A percentile compares a stretch with the other conserved stretches of the same genome.
Evolutionary conservation across 345 rosid genomes (phyloP).

Genomic region (Salix brachista): DNA sequence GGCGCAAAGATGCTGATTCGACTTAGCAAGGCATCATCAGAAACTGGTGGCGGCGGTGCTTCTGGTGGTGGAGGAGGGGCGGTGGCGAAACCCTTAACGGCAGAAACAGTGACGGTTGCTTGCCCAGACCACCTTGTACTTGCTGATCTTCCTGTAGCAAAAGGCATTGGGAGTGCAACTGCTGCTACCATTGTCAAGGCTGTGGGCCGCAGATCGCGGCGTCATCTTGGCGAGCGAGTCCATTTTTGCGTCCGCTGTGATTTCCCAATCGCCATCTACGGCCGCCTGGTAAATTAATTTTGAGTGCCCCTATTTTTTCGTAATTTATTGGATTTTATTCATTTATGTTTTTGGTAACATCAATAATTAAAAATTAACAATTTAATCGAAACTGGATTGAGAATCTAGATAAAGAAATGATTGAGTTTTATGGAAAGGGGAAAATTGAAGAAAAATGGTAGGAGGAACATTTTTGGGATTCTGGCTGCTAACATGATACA

Average conservation of each 20-base stretch:
- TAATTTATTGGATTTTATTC: background rate
- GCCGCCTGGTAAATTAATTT: slow-evolving; percentile 60
- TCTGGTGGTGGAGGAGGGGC: background rate
- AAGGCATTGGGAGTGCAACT: slow-evolving; percentile 80
- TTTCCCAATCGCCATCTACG: slow-evolving; percentile 90
- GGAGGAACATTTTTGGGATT: too few relatives aligned
- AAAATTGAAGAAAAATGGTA: too few relatives aligned
- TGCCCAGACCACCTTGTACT: slow-evolving; percentile 96
- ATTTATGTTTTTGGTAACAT: background rate
- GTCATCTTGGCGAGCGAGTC: slow-evolving; percentile 92
- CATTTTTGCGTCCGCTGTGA: slow-evolving; percentile 97
- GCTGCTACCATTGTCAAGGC: slow-evolving; percentile 56
- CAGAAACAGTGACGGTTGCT: slow-evolving; percentile 82
- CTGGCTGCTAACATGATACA: too few relatives aligned
- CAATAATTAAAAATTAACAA: too few relatives aligned
- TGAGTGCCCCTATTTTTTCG: background rate
- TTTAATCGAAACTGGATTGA: too few relatives aligned
- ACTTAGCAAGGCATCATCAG: slow-evolving; percentile 60
- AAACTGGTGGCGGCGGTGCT: slow-evolving; percentile 35
- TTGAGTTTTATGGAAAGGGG: too few relatives aligned
- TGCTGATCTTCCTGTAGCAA: slow-evolving; percentile 97
- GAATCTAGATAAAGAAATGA: too few relatives aligned
- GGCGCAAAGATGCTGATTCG: slow-evolving; percentile 60
- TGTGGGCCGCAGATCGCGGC: slow-evolving; percentile 83
- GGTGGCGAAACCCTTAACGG: slow-evolving; percentile 46